Evolutionary conservation across 306 rosid genomes (phyloP).

Genomic region (Senna siamea): DNA sequence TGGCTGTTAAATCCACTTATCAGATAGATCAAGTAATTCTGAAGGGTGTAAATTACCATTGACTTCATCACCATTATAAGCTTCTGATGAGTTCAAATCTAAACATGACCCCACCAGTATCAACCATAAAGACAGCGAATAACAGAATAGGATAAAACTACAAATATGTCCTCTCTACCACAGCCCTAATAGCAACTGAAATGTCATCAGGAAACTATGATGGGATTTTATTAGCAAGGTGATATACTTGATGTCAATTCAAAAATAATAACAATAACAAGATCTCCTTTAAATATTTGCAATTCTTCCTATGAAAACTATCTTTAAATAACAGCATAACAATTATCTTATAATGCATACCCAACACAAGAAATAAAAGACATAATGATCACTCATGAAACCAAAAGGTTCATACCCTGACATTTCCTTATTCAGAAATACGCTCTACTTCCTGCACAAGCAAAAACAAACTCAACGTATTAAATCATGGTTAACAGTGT

Average conservation of each 20-base stretch:
- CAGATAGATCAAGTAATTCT: background rate
- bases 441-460: conserved; percentile 43
- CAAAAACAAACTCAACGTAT: background rate
- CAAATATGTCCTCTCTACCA: no score
- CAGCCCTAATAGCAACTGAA: no score
- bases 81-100: no score
- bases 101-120: no score
- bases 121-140: no score
- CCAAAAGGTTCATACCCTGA: conserved; percentile 43
- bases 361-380: background rate
- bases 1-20: background rate
- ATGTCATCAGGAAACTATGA: no score
- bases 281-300: background rate
- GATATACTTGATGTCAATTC: no score
- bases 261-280: no score
- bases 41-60: background rate
- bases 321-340: background rate
- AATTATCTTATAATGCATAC: background rate
- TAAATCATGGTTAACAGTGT: background rate
- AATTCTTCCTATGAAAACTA: background rate
- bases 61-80: background rate
- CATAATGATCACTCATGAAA: background rate
- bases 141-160: no score
- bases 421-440: conserved; percentile 30
- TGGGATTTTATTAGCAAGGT: no score